A percentile compares a stretch with the other conserved stretches of the same genome.
phyloP scores from a whole-genome alignment of 768 basidiomycete species.

The Suillus brevipes region DNA sequence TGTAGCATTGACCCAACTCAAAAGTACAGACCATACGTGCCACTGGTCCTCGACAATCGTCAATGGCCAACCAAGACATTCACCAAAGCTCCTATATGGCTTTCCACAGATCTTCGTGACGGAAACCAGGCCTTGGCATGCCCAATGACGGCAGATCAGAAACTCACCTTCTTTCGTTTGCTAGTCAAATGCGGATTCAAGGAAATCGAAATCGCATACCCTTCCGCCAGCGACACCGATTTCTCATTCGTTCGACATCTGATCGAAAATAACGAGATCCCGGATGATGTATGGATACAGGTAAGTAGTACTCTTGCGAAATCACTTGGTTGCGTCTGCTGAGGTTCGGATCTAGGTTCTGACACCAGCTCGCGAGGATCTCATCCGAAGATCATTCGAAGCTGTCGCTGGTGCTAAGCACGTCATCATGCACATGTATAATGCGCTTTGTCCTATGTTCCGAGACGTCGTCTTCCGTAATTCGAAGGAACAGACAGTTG shows the following conservation, averaged over 20 bases:
- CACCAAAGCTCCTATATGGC: conserved; percentile 86
- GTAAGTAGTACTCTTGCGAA: conserved; percentile 50
- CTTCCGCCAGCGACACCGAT: conserved; percentile 96
- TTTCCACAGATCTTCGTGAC: conserved; percentile 95
- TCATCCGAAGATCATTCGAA: conserved; percentile 89
- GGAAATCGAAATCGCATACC: conserved; percentile 97
- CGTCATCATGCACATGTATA: conserved; percentile 99
- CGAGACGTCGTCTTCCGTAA: conserved; percentile 93
- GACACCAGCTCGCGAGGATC: conserved; percentile 93
- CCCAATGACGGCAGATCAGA: conserved; percentile 97
- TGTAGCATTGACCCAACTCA: conserved; percentile 75
- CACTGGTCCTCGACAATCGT: conserved; percentile 74
- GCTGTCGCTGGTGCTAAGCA: conserved; percentile 84
- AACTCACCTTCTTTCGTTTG: conserved; percentile 86
- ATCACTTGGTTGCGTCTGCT: neutral
- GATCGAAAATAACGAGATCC: conserved; percentile 80
- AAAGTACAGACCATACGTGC: conserved; percentile 89
- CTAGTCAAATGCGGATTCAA: conserved; percentile 91
- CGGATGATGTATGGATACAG: conserved; percentile 97
- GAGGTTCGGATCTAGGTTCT: conserved; percentile 63
- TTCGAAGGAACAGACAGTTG: conserved; percentile 88
- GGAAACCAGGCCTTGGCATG: conserved; percentile 97
- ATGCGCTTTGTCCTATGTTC: conserved; percentile 93
- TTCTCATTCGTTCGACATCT: conserved; percentile 89
- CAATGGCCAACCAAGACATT: conserved; percentile 92